A percentile compares a stretch with the other conserved stretches of the same genome.
Evolutionary conservation across 2,329 filamentous ascomycete species (phyloP).

Genomic region (Cercospora beticola): DNA sequence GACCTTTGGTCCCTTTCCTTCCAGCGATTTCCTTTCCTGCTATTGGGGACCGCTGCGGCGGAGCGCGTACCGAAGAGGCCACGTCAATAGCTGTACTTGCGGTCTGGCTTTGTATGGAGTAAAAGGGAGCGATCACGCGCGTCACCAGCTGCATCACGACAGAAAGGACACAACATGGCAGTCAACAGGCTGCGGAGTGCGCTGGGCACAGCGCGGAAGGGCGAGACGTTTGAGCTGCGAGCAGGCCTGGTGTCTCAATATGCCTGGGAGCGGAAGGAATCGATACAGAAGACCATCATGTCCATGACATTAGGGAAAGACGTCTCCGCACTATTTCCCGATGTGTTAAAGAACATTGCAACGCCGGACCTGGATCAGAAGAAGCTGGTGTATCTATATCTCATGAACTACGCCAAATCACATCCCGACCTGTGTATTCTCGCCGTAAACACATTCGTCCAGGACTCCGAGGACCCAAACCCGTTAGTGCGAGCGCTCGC

Average conservation of each 20-base stretch:
- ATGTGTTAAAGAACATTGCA: constrained; percentile 98
- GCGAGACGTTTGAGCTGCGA: constrained; percentile 96
- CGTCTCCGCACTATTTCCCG: constrained; percentile 93
- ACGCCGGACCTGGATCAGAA: constrained; percentile 95
- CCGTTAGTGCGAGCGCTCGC: constrained; percentile 91
- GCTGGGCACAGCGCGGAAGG: constrained; percentile 89
- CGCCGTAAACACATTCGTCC: constrained; percentile 97
- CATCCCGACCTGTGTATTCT: constrained; percentile 98
- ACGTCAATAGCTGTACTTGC: constrained; percentile 18
- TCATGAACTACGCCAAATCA: constrained; percentile 99
- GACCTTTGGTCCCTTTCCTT: not conserved
- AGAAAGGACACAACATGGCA: constrained; percentile 61
- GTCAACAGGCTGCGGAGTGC: constrained; percentile 95
- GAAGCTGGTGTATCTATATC: constrained; percentile 97
- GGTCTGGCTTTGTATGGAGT: constrained; percentile 18
- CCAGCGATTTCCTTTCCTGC: not conserved
- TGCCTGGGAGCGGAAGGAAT: constrained; percentile 97
- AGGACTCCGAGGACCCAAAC: constrained; percentile 98
- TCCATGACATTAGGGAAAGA: constrained; percentile 99
- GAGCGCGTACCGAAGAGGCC: not conserved
- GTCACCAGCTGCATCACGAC: not conserved
- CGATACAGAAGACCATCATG: constrained; percentile 99
- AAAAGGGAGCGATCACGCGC: constrained; percentile 2
- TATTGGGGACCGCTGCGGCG: not conserved
- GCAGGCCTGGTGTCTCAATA: constrained; percentile 96